Evolutionary conservation across 2,329 filamentous ascomycete genomes (phyloP), one percentile per base, ranked within the genome.

Genomic region (Penicillium sp.): DNA sequence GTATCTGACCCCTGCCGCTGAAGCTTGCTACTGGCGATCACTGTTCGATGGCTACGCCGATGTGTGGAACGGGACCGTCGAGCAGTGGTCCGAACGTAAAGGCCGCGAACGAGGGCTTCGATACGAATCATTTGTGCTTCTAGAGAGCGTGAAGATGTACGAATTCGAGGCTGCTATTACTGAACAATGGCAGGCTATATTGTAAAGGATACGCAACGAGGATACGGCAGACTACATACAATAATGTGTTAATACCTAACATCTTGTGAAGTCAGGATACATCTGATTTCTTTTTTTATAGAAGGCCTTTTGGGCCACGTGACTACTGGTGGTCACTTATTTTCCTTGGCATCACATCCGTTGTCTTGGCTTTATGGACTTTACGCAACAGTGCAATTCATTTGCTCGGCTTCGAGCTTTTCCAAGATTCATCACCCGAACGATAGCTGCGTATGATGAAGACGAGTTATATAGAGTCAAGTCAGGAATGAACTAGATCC

Each of bases 21-120:
- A 82, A 59, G 74, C 77, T 2, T 82, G 80, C 61, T 82, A 82
- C 62, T 82, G 80, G 80, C 72, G 79, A 9, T 70, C 70, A 18
- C 60, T 80, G 26, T 74, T 79, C 51, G 63, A 69, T 13, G 68
- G 62, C 2, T 72, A 66, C 53, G 55, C 64, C 29, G 55, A 47
- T n/a, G 61, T 71, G 26, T 67, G 62, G 57, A 64, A 66, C 24
- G 61, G 60, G 26, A 63, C 52, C 22, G 58, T 59, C n/a, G 24
- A 59, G 16, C 32, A 54, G 2, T 59, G 59, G 55, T 63, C 61
- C 11, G 46, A 58, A 11, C 45, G 35, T 3, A 32, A 50, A 14
- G 39, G 50, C 20, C 56, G 55, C 26, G 59, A 60, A 42, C 62
- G 61, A 18, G 67, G 69, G 1, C 47, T 70, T 26, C 64, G 69